phyloP scores from a whole-genome alignment of 176 grass and related monocot genomes.

The Rhynchospora pubera region DNA sequence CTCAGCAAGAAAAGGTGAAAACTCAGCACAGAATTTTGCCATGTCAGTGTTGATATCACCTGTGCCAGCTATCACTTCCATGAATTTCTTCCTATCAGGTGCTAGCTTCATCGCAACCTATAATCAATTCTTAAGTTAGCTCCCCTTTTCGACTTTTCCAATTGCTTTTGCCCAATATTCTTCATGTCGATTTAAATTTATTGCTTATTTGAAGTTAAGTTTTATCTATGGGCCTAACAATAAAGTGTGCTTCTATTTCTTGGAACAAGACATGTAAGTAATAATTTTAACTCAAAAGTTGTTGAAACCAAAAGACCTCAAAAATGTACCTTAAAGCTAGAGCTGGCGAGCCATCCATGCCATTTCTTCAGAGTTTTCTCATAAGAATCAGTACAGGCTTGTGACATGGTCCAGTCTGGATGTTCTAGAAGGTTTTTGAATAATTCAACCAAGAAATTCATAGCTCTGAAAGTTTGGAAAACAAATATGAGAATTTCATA shows the following conservation, averaged over 20 bases:
- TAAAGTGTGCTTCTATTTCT: not conserved
- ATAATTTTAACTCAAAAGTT: constrained; percentile 4
- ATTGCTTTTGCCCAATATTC: not conserved
- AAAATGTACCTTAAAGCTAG: constrained; percentile 73
- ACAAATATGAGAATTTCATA: constrained; percentile 7
- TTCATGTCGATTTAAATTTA: not conserved
- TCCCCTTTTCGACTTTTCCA: not conserved
- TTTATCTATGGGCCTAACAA: not conserved
- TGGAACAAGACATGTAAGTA: not conserved
- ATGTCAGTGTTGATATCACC: constrained; percentile 89
- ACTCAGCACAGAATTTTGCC: constrained; percentile 80
- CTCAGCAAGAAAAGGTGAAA: constrained; percentile 69
- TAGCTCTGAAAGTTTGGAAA: constrained; percentile 44
- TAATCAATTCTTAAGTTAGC: not conserved
- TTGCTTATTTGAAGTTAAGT: not conserved
- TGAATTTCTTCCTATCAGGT: constrained; percentile 91
- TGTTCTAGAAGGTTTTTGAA: constrained; percentile 86
- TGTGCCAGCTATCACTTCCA: constrained; percentile 68
- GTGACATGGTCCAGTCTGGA: constrained; percentile 73
- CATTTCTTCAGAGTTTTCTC: constrained; percentile 93
- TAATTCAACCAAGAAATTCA: constrained; percentile 92
- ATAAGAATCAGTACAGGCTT: constrained; percentile 89
- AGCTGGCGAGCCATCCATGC: constrained; percentile 95
- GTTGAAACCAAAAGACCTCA: not conserved
- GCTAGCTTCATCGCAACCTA: constrained; percentile 95